Base-by-base conservation (phyloP, 2,329 filamentous ascomycete species). In the Epichloe gansuensis region DNA sequence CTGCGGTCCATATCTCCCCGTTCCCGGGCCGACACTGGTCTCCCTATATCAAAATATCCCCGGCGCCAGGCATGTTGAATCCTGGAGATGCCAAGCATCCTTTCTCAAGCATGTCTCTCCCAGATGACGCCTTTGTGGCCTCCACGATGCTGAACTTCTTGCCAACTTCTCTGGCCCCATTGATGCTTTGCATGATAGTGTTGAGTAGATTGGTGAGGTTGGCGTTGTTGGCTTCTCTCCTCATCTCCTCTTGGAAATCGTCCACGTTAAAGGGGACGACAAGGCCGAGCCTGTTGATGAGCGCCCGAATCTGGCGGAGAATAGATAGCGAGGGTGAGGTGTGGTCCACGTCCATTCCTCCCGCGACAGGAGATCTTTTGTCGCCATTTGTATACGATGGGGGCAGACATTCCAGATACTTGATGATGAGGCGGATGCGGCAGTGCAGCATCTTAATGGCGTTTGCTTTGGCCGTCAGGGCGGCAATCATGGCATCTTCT, bases 391-490 rank as follows among this genome's bases (percentile, higher is more conserved):
- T 71, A 61, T 82, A 82, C 23, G 81, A 82, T 7, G 80, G 74
- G 1, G 86, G 85, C 2, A 93, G 76, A 13, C 77, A 78, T 56
- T 84, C 74, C 46, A 98, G 80, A 64, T 96, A 97, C n/a, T 75
- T 75, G 54, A 78, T 77, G 58, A 91, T 77, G 52, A 91, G 76
- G 44, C 78, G 76, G 59, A 93, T 80, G 48, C 87, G 81, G 6
- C 83, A 80, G 61, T 91, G 84, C 31, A 98, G 80, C 82, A 95
- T 96, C 70, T 89, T 91, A 63, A 96, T 85, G 27, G 93, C 90
- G 67, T 96, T 97, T 56, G 85, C 80, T 62, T 95, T 95, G 55
- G 89, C 86, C 31, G 84, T 93, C 23, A 98, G 80, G 15, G 78
- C 72, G 27, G 78, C 74, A 51, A 84, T 73, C 63, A 78, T 72